phyloP scores from a whole-genome alignment of 441 rosid genomes.

The Bruguiera hainesii region DNA sequence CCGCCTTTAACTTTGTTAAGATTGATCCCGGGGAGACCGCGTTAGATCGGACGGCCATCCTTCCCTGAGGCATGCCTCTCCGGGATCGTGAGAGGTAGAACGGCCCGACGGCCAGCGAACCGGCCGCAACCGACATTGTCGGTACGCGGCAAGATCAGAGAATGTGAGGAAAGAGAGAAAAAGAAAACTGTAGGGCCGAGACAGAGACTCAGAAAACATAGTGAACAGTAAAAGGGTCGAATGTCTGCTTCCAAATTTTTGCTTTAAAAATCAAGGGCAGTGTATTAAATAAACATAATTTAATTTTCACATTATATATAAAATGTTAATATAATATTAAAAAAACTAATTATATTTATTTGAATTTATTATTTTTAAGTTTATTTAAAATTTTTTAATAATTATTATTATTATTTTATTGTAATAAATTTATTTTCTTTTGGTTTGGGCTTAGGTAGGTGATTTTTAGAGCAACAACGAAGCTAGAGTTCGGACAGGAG shows the following conservation, averaged over 20 bases:
- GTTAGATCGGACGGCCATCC: constrained; percentile 51
- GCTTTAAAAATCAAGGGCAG: background rate
- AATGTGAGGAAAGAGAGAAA: background rate
- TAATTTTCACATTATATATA: no score
- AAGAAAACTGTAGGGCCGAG: constrained; percentile 27
- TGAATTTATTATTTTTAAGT: background rate
- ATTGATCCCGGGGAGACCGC: constrained; percentile 45
- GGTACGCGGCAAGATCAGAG: constrained; percentile 26
- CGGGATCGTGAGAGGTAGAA: constrained; percentile 27
- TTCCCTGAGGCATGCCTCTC: constrained; percentile 13
- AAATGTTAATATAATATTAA: no score
- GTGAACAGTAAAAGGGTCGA: constrained; percentile 12
- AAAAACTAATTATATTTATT: background rate
- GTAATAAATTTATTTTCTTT: background rate
- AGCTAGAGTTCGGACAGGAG: constrained; percentile 7
- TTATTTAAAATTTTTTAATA: no score
- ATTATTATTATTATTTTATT: background rate
- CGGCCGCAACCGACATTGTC: constrained; percentile 38
- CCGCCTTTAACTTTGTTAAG: constrained; percentile 53
- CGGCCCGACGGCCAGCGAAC: constrained; percentile 36
- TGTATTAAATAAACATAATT: background rate
- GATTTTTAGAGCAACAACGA: background rate
- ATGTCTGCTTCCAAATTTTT: constrained; percentile 8
- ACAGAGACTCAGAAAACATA: constrained; percentile 13
- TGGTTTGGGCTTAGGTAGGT: no score